Percentiles rank a stretch among this genome's conserved stretches.
Conservation (phyloP, 2,329 filamentous ascomycete species). For the Ilyonectria sp. region DNA sequence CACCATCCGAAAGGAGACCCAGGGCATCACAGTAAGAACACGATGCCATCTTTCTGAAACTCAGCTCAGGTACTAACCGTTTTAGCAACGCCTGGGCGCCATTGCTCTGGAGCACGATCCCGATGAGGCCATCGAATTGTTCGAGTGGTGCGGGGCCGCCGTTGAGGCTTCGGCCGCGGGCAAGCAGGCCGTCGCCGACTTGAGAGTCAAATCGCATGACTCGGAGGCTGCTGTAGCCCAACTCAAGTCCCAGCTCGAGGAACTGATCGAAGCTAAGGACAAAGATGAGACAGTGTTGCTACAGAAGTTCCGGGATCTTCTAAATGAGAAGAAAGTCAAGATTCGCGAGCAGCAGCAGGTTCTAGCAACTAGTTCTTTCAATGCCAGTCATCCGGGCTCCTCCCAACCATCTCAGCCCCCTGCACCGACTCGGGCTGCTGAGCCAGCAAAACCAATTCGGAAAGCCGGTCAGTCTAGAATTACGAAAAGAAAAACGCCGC, state of each 20-base stretch:
- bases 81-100: conserved; percentile 78
- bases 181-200: conserved; percentile 59
- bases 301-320: conserved; percentile 77
- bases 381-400: conserved; percentile 50
- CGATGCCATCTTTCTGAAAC: conserved; percentile 30
- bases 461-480: conserved; percentile 57
- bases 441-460: conserved; percentile 44
- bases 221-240: conserved; percentile 71
- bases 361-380: conserved; percentile 63
- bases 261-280: conserved; percentile 76
- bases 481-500: conserved; percentile 66
- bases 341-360: conserved; percentile 81
- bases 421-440: conserved; percentile 25
- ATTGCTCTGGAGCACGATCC: conserved; percentile 70
- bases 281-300: conserved; percentile 77
- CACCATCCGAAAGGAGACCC: conserved; percentile 75
- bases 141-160: conserved; percentile 79
- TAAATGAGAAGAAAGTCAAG: conserved; percentile 87
- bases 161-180: conserved; percentile 64
- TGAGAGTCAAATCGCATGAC: conserved; percentile 59
- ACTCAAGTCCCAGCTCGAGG: conserved; percentile 75
- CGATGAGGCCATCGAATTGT: conserved; percentile 73
- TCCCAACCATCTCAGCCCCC: conserved; percentile 46
- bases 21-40: conserved; percentile 75
- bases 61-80: conserved; percentile 40